A percentile compares a stretch with the other conserved stretches of the same genome.
Evolutionary conservation across 805 yeast genomes (phyloP).

Genomic region (Wickerhamomyces bisporus): DNA sequence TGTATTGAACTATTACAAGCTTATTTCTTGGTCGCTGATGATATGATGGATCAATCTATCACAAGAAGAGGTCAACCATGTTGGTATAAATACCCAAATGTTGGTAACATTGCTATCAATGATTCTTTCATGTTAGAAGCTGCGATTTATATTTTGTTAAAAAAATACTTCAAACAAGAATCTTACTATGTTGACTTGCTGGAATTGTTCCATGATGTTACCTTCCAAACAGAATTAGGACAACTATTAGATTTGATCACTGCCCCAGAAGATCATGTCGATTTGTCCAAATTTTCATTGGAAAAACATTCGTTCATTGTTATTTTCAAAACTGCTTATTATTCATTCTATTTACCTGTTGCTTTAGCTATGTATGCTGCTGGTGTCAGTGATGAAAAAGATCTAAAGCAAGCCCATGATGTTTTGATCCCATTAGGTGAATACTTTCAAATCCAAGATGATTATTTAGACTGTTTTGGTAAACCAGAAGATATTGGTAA

Average conservation of each 20-base stretch:
- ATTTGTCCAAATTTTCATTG: slow-evolving; percentile 78
- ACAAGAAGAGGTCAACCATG: slow-evolving; percentile 99
- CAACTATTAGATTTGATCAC: slow-evolving; percentile 93
- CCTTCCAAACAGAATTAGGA: slow-evolving; percentile 96
- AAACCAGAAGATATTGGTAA: slow-evolving; percentile 97
- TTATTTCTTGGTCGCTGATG: slow-evolving; percentile 95
- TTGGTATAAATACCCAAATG: slow-evolving; percentile 82
- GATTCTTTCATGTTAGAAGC: slow-evolving; percentile 97
- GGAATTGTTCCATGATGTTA: slow-evolving; percentile 94
- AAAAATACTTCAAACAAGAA: slow-evolving; percentile 81
- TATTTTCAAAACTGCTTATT: slow-evolving; percentile 94
- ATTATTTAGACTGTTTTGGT: slow-evolving; percentile 94
- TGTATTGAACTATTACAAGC: slow-evolving; percentile 92
- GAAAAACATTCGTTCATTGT: slow-evolving; percentile 93
- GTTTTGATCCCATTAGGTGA: slow-evolving; percentile 93
- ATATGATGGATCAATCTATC: slow-evolving; percentile 94
- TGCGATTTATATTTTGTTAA: slow-evolving; percentile 82
- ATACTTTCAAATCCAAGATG: slow-evolving; percentile 98
- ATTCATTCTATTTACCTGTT: slow-evolving; percentile 95
- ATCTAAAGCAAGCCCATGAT: slow-evolving; percentile 82
- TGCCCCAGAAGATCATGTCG: slow-evolving; percentile 94
- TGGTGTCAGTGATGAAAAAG: slow-evolving; percentile 64
- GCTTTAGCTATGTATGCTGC: slow-evolving; percentile 94
- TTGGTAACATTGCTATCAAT: slow-evolving; percentile 91
- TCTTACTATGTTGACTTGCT: slow-evolving; percentile 81